Percentiles rank a stretch among this genome's conserved stretches.
phyloP scores from a whole-genome alignment of 176 grass and related monocot species.

The Luzula sylvatica region DNA sequence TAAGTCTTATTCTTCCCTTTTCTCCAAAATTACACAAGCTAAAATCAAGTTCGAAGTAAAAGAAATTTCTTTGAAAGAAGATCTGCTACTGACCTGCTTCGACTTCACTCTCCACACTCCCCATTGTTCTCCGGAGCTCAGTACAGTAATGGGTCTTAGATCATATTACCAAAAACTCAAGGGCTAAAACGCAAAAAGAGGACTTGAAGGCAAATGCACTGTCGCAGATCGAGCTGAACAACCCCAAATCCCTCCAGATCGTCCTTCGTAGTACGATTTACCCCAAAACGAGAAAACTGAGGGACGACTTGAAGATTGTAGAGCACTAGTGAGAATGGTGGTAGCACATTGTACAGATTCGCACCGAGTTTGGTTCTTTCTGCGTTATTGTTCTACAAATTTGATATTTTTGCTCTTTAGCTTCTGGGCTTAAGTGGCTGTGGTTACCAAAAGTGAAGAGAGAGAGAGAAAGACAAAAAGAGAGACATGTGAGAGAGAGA shows the following conservation, averaged over 20 bases:
- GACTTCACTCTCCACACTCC: constrained; percentile 41
- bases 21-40: constrained; percentile 4
- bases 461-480: constrained; percentile 16
- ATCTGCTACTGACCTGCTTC: constrained; percentile 60
- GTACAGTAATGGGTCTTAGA: constrained; percentile 3
- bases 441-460: constrained; percentile 12
- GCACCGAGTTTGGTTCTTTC: not conserved
- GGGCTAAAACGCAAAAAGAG: not conserved
- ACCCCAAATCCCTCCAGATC: constrained; percentile 5
- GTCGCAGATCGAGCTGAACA: constrained; percentile 8
- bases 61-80: constrained; percentile 7
- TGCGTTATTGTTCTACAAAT: not conserved
- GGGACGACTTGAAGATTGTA: not conserved
- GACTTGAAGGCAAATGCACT: not conserved
- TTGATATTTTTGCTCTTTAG: not conserved
- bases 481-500: not conserved
- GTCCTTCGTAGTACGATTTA: not conserved
- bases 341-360: constrained; percentile 6
- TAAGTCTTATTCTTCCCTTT: not conserved
- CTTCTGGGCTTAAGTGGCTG: constrained; percentile 15
- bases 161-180: constrained; percentile 1
- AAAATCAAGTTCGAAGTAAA: not conserved
- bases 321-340: constrained; percentile 3
- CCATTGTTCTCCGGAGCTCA: constrained; percentile 34
- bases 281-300: not conserved